Conservation (phyloP, 768 basidiomycete genomes). For the Naganishia antarctica region DNA sequence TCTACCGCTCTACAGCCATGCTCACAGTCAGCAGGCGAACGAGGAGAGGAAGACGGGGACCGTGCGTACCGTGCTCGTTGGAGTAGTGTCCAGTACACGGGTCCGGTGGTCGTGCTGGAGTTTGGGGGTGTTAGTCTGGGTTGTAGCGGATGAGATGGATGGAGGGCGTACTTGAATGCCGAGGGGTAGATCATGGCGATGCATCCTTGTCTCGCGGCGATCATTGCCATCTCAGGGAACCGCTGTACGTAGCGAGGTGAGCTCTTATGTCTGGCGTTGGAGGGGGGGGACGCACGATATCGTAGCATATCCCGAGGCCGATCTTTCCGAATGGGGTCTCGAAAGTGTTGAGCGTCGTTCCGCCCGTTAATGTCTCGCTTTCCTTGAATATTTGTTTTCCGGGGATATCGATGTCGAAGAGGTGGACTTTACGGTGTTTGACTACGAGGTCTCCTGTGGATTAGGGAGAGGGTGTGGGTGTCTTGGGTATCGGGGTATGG, state of each 20-base stretch:
- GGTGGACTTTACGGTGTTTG: constrained; percentile 85
- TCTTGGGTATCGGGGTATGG: background rate
- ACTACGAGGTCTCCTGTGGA: constrained; percentile 72
- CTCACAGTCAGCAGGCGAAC: background rate
- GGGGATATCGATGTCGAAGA: constrained; percentile 92
- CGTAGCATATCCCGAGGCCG: constrained; percentile 94
- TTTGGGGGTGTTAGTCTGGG: background rate
- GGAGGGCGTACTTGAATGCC: constrained; percentile 66
- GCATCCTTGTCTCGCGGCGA: constrained; percentile 80
- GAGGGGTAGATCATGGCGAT: constrained; percentile 85
- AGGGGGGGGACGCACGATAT: constrained; percentile 53
- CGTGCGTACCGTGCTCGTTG: constrained; percentile 68
- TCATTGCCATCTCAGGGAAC: constrained; percentile 82
- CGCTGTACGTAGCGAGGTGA: constrained; percentile 27
- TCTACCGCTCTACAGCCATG: constrained; percentile 75
- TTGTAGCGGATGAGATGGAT: background rate
- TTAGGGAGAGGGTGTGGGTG: background rate
- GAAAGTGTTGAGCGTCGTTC: constrained; percentile 68
- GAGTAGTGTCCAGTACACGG: constrained; percentile 90
- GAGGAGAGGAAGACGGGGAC: background rate
- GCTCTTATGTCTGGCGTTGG: background rate
- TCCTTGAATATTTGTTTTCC: constrained; percentile 56
- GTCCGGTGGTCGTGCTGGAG: constrained; percentile 70
- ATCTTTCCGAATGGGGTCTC: constrained; percentile 97
- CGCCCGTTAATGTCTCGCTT: constrained; percentile 78